phyloP scores from a whole-genome alignment of 2,329 filamentous ascomycete species.

The Neopestalotiopsis sp. region DNA sequence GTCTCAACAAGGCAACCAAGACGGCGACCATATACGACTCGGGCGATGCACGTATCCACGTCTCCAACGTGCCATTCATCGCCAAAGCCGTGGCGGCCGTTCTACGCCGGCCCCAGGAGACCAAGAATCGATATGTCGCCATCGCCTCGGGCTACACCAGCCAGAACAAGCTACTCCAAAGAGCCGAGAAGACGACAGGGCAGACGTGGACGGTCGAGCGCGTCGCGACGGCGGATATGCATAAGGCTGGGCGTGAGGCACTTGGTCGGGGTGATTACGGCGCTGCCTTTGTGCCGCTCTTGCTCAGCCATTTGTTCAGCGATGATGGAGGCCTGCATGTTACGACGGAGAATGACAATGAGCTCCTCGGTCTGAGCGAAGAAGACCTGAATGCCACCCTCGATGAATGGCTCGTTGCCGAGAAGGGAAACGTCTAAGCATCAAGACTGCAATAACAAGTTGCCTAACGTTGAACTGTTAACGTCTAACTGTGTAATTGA shows the following conservation, averaged over 20 bases:
- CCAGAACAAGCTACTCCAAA: conserved; percentile 52
- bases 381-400: conserved; percentile 19
- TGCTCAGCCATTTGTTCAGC: conserved; percentile 20
- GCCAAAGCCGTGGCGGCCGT: conserved; percentile 48
- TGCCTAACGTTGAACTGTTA: not conserved
- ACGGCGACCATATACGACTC: conserved; percentile 53
- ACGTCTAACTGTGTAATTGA: too few species aligned
- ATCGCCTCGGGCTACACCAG: conserved; percentile 52
- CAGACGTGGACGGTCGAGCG: conserved; percentile 47
- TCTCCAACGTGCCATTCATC: conserved; percentile 49
- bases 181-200: conserved; percentile 49
- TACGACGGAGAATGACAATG: conserved; percentile 20
- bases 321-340: conserved; percentile 20
- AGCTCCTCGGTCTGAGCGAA: conserved; percentile 20
- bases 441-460: not conserved
- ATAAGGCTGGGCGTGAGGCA: not conserved
- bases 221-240: not conserved
- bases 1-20: conserved; percentile 46
- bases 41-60: conserved; percentile 47
- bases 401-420: not conserved
- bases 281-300: conserved; percentile 22
- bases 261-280: not conserved
- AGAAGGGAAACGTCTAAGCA: not conserved
- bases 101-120: conserved; percentile 45
- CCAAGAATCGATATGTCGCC: conserved; percentile 55